Conservation (phyloP, 352 stramenopile species). For the Phytophthora idaei region DNA sequence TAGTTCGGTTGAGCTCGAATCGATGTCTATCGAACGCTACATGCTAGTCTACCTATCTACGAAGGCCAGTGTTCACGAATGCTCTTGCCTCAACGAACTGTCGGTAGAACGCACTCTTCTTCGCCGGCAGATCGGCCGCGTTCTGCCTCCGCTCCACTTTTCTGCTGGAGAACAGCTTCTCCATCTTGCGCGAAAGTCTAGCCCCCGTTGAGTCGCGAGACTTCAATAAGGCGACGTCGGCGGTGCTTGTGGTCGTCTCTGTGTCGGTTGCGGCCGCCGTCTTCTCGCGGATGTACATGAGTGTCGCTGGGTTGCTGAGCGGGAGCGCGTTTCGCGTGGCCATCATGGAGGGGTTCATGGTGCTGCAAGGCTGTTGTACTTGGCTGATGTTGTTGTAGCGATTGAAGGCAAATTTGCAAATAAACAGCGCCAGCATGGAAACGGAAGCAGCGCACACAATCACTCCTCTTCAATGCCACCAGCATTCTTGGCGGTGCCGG, state of each 20-base stretch:
- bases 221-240: background rate
- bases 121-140: background rate
- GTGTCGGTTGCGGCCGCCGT: background rate
- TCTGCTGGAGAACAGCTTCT: slow-evolving; percentile 7
- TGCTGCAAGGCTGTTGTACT: background rate
- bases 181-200: slow-evolving; percentile 18
- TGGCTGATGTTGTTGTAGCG: background rate
- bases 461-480: slow-evolving; percentile 10
- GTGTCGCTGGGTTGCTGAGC: slow-evolving; percentile 17
- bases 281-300: slow-evolving; percentile 26
- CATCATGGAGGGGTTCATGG: slow-evolving; percentile 22
- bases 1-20: too few relatives aligned
- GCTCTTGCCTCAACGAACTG: slow-evolving; percentile 5
- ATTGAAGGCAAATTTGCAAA: slow-evolving; percentile 12
- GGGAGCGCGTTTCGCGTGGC: slow-evolving; percentile 23
- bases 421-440: background rate
- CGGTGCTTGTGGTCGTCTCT: background rate
- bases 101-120: slow-evolving; percentile 1
- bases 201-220: slow-evolving; percentile 9
- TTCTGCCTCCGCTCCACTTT: background rate
- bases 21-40: background rate
- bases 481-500: slow-evolving; percentile 6
- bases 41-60: slow-evolving; percentile 1
- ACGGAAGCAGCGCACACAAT: background rate
- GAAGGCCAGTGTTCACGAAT: slow-evolving; percentile 9